A percentile compares a stretch with the other conserved stretches of the same genome.
Evolutionary conservation across 495 filamentous ascomycete species (phyloP).

Genomic region (Lindgomyces ingoldianus): DNA sequence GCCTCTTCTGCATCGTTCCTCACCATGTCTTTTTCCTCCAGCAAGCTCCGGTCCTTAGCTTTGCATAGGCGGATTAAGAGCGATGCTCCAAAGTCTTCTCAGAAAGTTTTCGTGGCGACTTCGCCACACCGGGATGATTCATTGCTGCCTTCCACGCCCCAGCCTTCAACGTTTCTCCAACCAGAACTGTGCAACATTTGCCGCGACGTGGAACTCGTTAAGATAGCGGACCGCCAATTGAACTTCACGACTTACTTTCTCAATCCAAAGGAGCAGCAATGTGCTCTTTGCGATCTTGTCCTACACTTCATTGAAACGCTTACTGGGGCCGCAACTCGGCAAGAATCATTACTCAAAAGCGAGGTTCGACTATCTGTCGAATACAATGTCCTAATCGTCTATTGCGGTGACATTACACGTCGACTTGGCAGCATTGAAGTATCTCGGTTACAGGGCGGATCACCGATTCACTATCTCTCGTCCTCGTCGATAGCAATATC

Average conservation of each 20-base stretch:
- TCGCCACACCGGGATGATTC: neutral
- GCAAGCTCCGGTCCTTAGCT: no score
- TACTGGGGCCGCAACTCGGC: no score
- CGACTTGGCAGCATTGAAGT: no score
- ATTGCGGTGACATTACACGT: no score
- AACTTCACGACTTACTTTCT: neutral
- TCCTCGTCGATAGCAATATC: neutral
- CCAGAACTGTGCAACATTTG: neutral
- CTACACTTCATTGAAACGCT: neutral
- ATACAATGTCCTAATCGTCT: neutral
- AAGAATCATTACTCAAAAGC: neutral
- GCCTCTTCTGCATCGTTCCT: no score
- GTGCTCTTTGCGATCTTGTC: neutral
- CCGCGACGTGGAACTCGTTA: neutral
- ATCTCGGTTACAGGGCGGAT: neutral
- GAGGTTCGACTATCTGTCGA: neutral
- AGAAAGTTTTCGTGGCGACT: neutral
- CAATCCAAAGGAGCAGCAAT: neutral
- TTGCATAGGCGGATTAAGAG: no score
- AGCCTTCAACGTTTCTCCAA: neutral
- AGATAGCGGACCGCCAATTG: neutral
- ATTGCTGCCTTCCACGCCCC: neutral
- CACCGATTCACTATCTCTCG: neutral
- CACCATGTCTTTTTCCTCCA: no score
- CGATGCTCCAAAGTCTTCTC: no score